Conservation (phyloP, 1,139 yeast genomes). For the Pichia inconspicua region DNA sequence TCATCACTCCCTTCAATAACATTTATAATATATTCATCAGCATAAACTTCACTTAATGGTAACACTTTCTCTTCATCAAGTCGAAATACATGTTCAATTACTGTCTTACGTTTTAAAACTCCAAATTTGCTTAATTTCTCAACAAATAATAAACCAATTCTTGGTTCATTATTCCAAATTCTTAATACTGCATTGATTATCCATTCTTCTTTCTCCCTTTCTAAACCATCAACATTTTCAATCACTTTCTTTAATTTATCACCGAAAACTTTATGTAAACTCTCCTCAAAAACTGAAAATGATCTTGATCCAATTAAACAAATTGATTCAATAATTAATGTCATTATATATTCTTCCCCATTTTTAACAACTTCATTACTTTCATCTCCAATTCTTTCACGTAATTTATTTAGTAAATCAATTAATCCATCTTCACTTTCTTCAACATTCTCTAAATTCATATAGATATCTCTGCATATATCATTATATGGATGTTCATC, state of each 20-base stretch:
- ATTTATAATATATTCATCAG: slow-evolving; percentile 24
- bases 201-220: slow-evolving; percentile 28
- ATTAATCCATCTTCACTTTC: slow-evolving; percentile 23
- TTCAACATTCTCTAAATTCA: slow-evolving; percentile 27
- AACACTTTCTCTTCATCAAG: slow-evolving; percentile 22
- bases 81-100: slow-evolving; percentile 37
- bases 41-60: slow-evolving; percentile 22
- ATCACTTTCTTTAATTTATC: slow-evolving; percentile 36
- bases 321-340: slow-evolving; percentile 61
- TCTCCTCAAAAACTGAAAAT: slow-evolving; percentile 60
- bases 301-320: slow-evolving; percentile 87
- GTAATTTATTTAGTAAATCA: slow-evolving; percentile 20
- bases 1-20: slow-evolving; percentile 18
- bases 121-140: slow-evolving; percentile 38
- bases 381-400: slow-evolving; percentile 23
- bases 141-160: slow-evolving; percentile 66
- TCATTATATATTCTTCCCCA: slow-evolving; percentile 44
- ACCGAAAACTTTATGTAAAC: slow-evolving; percentile 26
- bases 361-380: slow-evolving; percentile 28
- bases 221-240: slow-evolving; percentile 23
- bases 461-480: slow-evolving; percentile 26
- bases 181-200: slow-evolving; percentile 61
- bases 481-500: slow-evolving; percentile 27
- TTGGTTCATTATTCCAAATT: slow-evolving; percentile 77
- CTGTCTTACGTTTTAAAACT: slow-evolving; percentile 29